These are phyloP conservation scores for Pyrenula aspistea DNA, from an alignment of 495 filamentous ascomycete genomes.

Conservation along the genomic window DNA sequence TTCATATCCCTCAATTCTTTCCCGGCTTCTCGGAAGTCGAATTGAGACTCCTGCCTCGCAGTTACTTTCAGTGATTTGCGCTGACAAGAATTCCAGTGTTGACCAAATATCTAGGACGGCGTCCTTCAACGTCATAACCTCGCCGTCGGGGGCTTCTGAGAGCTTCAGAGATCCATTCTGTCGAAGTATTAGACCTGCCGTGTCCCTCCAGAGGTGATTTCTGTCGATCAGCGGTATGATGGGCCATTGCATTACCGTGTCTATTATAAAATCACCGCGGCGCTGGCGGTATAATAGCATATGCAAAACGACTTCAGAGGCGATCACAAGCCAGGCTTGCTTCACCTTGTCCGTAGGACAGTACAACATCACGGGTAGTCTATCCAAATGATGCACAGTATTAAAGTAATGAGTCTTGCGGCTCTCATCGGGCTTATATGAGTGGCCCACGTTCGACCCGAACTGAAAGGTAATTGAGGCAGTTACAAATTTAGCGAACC, in stretches of 20 bases:
- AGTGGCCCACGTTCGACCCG: constrained; percentile 11
- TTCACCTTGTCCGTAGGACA: neutral
- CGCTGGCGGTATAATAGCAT: constrained; percentile 5
- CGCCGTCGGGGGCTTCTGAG: neutral
- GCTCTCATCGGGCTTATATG: too few relatives aligned
- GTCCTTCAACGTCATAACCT: constrained; percentile 10
- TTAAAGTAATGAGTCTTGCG: neutral
- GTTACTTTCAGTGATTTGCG: constrained; percentile 5
- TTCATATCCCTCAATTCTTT: constrained; percentile 10
- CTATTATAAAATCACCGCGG: neutral
- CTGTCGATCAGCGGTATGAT: neutral
- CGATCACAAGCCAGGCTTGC: constrained; percentile 11
- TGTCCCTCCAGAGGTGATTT: neutral
- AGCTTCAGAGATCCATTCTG: neutral
- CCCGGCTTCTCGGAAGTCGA: neutral
- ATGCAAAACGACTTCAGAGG: constrained; percentile 12
- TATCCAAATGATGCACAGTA: neutral
- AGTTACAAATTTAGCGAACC: constrained; percentile 6
- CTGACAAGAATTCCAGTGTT: constrained; percentile 10
- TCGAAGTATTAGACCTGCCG: neutral
- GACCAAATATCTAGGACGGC: constrained; percentile 13
- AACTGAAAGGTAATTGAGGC: constrained; percentile 7
- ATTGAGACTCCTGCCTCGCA: constrained; percentile 3
- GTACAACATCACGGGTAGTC: neutral
- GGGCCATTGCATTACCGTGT: neutral